Conservation (phyloP, 2,329 filamentous ascomycete species). For the Xylaria sp. region DNA sequence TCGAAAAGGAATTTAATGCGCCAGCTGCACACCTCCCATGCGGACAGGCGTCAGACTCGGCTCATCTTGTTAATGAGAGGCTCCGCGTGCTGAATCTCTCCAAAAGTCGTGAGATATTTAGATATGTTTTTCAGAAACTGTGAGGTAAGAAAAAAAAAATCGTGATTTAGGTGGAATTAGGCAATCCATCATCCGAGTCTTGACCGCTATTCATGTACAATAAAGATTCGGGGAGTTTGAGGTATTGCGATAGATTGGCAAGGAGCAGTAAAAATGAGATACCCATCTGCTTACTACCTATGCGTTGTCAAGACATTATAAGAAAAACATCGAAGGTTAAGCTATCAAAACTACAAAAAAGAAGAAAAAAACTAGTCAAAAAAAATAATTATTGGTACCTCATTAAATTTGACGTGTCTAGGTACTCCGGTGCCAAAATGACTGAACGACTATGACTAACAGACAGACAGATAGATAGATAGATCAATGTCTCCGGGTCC, state of each 20-base stretch:
- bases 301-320: background rate
- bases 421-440: background rate
- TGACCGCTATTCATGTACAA: background rate
- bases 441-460: no score
- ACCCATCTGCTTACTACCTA: slow-evolving; percentile 19
- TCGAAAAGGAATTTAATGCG: slow-evolving; percentile 93
- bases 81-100: slow-evolving; percentile 86
- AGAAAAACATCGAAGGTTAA: background rate
- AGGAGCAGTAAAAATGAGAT: slow-evolving; percentile 31
- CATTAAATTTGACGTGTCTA: background rate
- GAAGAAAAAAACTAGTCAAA: background rate
- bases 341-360: background rate
- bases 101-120: slow-evolving; percentile 92
- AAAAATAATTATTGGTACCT: no score
- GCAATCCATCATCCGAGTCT: background rate
- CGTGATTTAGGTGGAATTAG: background rate
- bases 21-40: slow-evolving; percentile 93
- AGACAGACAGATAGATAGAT: background rate
- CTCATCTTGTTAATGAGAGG: slow-evolving; percentile 96
- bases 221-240: slow-evolving; percentile 12
- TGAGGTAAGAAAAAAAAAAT: slow-evolving; percentile 41
- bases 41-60: slow-evolving; percentile 92
- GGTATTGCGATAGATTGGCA: slow-evolving; percentile 9
- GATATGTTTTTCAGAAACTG: slow-evolving; percentile 80
- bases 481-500: background rate